A percentile compares a stretch with the other conserved stretches of the same genome.
Conservation (phyloP, 208 protist species). For the Crithidia bombi region DNA sequence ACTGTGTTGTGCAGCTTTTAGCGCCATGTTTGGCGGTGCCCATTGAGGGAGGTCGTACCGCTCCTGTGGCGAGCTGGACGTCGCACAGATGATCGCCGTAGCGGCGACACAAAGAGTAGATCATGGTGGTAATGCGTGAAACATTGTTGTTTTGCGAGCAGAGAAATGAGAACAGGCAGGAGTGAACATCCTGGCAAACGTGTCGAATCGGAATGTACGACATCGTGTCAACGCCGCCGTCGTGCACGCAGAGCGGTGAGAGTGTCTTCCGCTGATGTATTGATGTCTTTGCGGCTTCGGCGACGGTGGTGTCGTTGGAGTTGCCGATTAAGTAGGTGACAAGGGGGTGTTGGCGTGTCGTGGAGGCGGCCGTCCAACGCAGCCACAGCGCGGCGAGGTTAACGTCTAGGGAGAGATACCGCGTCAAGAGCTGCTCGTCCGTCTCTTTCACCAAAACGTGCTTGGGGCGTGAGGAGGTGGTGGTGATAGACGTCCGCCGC, state of each 20-base stretch:
- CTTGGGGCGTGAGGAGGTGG: neutral
- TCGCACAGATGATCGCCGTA: conserved; percentile 68
- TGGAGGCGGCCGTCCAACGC: conserved; percentile 59
- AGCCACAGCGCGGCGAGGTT: conserved; percentile 57
- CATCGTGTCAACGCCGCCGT: neutral
- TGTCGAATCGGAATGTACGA: conserved; percentile 45
- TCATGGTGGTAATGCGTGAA: conserved; percentile 66
- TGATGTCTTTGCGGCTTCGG: neutral
- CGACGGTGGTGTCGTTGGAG: neutral
- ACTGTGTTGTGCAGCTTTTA: neutral
- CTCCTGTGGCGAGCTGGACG: conserved; percentile 42
- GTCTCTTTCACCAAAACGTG: neutral
- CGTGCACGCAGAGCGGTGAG: conserved; percentile 2
- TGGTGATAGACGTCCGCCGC: neutral
- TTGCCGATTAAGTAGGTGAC: conserved; percentile 41
- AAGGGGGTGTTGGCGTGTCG: conserved; percentile 55
- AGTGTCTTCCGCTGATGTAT: neutral
- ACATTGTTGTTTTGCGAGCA: conserved; percentile 90
- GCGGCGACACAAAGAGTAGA: conserved; percentile 44
- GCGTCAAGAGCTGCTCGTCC: conserved; percentile 44
- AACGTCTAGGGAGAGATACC: conserved; percentile 76
- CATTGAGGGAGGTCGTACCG: conserved; percentile 14
- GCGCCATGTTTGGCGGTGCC: neutral
- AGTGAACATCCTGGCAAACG: conserved; percentile 75
- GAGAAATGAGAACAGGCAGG: conserved; percentile 74